These are phyloP conservation scores for Colletotrichum truncatum DNA, from an alignment of 2,329 filamentous ascomycete genomes.

Conservation along the genomic window DNA sequence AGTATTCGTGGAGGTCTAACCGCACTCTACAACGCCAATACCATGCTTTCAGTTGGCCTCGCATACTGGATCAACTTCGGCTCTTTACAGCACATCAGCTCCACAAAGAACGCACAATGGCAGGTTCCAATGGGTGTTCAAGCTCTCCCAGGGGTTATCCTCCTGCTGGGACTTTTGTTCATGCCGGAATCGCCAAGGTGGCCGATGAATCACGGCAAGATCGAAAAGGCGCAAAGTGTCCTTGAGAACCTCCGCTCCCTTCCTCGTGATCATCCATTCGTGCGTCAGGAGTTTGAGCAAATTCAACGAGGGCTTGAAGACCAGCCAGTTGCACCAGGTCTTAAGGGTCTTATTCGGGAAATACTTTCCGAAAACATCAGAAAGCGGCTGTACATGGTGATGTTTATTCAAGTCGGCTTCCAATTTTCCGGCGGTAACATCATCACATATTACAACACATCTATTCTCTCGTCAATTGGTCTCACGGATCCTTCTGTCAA, in stretches of 20 bases:
- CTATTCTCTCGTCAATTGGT: not conserved
- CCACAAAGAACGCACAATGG: constrained; percentile 57
- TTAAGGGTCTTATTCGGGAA: not conserved
- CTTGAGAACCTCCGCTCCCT: not conserved
- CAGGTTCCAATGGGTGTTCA: constrained; percentile 43
- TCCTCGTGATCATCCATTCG: not conserved
- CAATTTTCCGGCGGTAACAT: not conserved
- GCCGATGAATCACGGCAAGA: not conserved
- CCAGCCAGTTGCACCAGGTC: not conserved
- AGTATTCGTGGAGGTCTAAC: constrained; percentile 51
- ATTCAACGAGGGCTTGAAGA: not conserved
- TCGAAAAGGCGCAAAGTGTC: accelerated
- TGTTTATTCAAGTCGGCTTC: not conserved
- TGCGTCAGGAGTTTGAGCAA: accelerated
- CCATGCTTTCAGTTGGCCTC: constrained; percentile 50
- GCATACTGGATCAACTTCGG: constrained; percentile 56
- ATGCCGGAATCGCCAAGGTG: constrained; percentile 11
- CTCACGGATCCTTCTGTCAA: not conserved
- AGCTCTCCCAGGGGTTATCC: constrained; percentile 11
- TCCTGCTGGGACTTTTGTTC: constrained; percentile 5
- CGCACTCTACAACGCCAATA: constrained; percentile 54
- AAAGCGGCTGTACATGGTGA: not conserved
- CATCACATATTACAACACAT: not conserved
- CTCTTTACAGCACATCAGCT: constrained; percentile 47
- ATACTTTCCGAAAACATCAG: not conserved